Evolutionary conservation across 225 moss, liverwort and hornwort genomes (phyloP).

Genomic region (Rhytidiadelphus loreus): DNA sequence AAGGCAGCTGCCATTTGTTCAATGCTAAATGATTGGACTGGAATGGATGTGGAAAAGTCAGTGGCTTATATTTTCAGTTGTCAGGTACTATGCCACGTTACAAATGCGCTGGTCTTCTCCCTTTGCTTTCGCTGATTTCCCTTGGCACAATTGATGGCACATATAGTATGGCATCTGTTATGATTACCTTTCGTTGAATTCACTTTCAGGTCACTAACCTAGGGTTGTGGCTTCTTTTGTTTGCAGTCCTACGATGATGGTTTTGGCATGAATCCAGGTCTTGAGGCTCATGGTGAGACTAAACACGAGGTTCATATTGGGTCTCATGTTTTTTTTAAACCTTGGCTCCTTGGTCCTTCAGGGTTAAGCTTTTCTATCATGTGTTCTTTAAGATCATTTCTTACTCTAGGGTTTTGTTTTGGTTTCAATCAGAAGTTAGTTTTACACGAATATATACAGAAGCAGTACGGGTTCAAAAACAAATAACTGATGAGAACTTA

Average conservation of each 20-base stretch:
- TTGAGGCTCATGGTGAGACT: conserved; percentile 86
- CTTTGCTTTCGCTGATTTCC: background rate
- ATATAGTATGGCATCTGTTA: background rate
- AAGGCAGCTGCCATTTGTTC: conserved; percentile 80
- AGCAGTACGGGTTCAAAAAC: background rate
- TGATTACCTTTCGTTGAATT: background rate
- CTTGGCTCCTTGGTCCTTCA: background rate
- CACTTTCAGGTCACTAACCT: background rate
- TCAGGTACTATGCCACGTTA: conserved; percentile 33
- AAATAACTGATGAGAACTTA: background rate
- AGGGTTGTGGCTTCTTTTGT: background rate
- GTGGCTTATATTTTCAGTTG: conserved; percentile 59
- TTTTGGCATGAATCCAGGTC: conserved; percentile 65
- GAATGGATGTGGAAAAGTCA: conserved; percentile 67
- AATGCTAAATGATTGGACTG: conserved; percentile 83
- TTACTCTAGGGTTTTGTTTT: background rate
- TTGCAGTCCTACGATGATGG: conserved; percentile 91
- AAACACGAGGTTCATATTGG: background rate
- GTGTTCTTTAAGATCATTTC: background rate
- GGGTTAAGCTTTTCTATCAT: background rate
- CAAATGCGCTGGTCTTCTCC: background rate
- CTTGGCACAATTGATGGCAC: background rate
- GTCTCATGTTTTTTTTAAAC: background rate
- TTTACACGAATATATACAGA: background rate
- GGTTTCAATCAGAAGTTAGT: background rate